Percentiles rank a stretch among this genome's conserved stretches.
These are phyloP conservation scores for Pichia sporocuriosa DNA, from an alignment of 805 yeast species.

Conservation along the genomic window DNA sequence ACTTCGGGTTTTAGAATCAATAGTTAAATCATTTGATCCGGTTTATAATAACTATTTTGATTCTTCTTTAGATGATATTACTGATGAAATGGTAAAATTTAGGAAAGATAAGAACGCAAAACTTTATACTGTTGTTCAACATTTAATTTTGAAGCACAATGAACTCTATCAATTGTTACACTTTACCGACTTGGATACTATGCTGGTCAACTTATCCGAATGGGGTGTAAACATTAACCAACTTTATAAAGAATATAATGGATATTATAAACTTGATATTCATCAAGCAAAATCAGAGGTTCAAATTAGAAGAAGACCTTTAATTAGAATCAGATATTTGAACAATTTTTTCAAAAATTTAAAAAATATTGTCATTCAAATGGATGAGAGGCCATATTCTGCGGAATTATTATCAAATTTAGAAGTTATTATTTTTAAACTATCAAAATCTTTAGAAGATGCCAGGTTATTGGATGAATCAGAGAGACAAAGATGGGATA, in stretches of 20 bases:
- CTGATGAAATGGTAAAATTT: conserved; percentile 16
- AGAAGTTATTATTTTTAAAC: conserved; percentile 19
- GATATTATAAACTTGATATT: conserved; percentile 18
- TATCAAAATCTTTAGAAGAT: conserved; percentile 13
- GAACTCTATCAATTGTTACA: conserved; percentile 13
- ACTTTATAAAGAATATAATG: conserved; percentile 20
- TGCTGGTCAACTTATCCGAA: conserved; percentile 16
- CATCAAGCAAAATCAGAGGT: conserved; percentile 25
- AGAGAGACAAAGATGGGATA: conserved; percentile 17
- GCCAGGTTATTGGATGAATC: conserved; percentile 21
- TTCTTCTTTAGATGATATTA: conserved; percentile 22
- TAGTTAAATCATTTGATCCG: conserved; percentile 23
- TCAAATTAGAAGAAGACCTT: conserved; percentile 26
- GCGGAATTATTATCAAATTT: conserved; percentile 21
- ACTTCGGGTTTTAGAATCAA: conserved; percentile 17
- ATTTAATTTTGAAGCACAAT: conserved; percentile 17
- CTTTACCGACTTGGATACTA: conserved; percentile 11
- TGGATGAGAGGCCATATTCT: conserved; percentile 17
- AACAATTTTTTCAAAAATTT: conserved; percentile 19
- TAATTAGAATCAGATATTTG: conserved; percentile 25
- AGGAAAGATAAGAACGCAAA: conserved; percentile 19
- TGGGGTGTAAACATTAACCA: conserved; percentile 22
- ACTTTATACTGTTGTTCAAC: conserved; percentile 14
- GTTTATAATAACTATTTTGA: conserved; percentile 26
- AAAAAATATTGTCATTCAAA: conserved; percentile 17